A percentile compares a stretch with the other conserved stretches of the same genome.
Evolutionary conservation across 2,329 filamentous ascomycete genomes (phyloP).

Genomic region (Tolypocladium tundrense): DNA sequence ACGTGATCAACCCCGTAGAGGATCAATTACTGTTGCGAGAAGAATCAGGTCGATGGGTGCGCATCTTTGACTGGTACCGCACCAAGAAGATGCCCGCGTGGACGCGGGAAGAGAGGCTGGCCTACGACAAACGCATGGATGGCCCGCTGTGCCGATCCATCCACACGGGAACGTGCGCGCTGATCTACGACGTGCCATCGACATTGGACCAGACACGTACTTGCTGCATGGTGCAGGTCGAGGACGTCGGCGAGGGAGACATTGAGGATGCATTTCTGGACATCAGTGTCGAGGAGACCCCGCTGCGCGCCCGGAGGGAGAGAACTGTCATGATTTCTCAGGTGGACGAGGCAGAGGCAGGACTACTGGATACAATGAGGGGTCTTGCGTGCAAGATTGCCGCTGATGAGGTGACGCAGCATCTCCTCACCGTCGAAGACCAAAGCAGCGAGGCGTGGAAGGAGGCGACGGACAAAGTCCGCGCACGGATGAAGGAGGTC

Average conservation of each 20-base stretch:
- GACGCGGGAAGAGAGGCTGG: constrained; percentile 7
- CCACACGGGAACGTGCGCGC: constrained; percentile 4
- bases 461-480: not conserved
- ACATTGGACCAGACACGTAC: not conserved
- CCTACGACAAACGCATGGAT: constrained; percentile 5
- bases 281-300: not conserved
- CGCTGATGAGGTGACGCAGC: not conserved
- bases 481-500: constrained; percentile 5
- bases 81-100: constrained; percentile 7
- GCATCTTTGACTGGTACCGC: constrained; percentile 10
- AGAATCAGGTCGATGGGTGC: constrained; percentile 7
- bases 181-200: constrained; percentile 5
- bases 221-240: constrained; percentile 6
- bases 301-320: constrained; percentile 2
- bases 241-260: not conserved
- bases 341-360: constrained; percentile 2
- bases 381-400: constrained; percentile 4
- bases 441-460: constrained; percentile 4
- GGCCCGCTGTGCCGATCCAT: constrained; percentile 9
- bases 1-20: constrained; percentile 5
- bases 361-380: constrained; percentile 3
- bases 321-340: constrained; percentile 4
- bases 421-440: not conserved
- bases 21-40: constrained; percentile 7
- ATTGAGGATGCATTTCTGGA: not conserved